phyloP scores from a whole-genome alignment of 2,329 filamentous ascomycete species.

The Ceratocystiopsis brevicomis region DNA sequence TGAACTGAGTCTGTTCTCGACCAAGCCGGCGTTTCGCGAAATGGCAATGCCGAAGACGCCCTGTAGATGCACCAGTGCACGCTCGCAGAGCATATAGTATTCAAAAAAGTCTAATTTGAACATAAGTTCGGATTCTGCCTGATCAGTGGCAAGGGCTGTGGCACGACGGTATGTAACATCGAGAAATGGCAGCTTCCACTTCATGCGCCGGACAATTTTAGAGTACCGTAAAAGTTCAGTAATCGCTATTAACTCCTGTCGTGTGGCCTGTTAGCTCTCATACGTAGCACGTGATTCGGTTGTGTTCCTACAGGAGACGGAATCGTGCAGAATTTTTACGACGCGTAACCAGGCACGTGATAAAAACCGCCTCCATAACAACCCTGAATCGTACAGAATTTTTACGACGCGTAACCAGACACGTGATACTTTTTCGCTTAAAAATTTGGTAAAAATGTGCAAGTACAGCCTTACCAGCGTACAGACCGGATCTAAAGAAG shows the following conservation, averaged over 20 bases:
- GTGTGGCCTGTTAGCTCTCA: too few species aligned
- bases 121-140: conserved; percentile 39
- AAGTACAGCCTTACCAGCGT: too few species aligned
- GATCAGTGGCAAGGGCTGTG: conserved; percentile 13
- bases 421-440: too few species aligned
- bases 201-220: conserved; percentile 39
- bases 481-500: too few species aligned
- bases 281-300: too few species aligned
- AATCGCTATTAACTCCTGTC: conserved; percentile 3
- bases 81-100: conserved; percentile 55
- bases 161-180: conserved; percentile 36
- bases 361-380: too few species aligned
- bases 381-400: too few species aligned
- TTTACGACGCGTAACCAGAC: too few species aligned
- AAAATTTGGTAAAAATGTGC: too few species aligned
- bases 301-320: too few species aligned
- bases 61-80: conserved; percentile 49
- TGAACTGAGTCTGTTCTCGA: conserved; percentile 4
- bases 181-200: conserved; percentile 45
- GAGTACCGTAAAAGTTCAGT: conserved; percentile 36
- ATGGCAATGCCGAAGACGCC: conserved; percentile 41
- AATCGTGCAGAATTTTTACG: too few species aligned
- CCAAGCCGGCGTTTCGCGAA: conserved; percentile 12
- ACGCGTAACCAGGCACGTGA: too few species aligned
- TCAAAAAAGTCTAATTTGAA: conserved; percentile 67